A percentile compares a stretch with the other conserved stretches of the same genome.
Evolutionary conservation across 2,329 filamentous ascomycete species (phyloP).

Genomic region (Fusarium nodosum): DNA sequence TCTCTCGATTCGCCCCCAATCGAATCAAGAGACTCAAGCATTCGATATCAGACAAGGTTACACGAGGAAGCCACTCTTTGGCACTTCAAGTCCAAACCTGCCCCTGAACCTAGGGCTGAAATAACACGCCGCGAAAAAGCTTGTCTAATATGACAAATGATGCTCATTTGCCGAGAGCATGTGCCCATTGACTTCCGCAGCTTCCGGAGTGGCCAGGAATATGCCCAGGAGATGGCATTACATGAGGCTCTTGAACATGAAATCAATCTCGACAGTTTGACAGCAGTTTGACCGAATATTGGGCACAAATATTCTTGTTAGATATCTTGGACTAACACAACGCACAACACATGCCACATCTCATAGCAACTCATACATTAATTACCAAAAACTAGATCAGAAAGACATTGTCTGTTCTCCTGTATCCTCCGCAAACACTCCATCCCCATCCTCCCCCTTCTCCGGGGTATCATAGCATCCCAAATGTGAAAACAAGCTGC

Average conservation of each 20-base stretch:
- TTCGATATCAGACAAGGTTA: neutral
- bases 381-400: constrained; percentile 33
- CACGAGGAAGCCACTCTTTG: neutral
- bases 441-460: constrained; percentile 35
- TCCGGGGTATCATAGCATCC: constrained; percentile 44
- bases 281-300: neutral
- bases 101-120: constrained; percentile 38
- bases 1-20: neutral
- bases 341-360: neutral
- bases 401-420: constrained; percentile 14
- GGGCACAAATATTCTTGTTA: neutral
- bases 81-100: neutral
- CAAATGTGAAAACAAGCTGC: constrained; percentile 35
- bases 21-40: neutral
- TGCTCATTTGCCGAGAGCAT: neutral
- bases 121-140: constrained; percentile 23
- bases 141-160: constrained; percentile 19
- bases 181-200: constrained; percentile 23
- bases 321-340: neutral
- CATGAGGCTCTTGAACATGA: neutral
- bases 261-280: neutral
- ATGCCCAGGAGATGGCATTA: neutral
- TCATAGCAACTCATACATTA: constrained; percentile 37
- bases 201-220: constrained; percentile 21
- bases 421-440: constrained; percentile 22